These are phyloP conservation scores for Tetrahymena thermophila DNA, from an alignment of 73 alveolate genomes.

Conservation along the genomic window DNA sequence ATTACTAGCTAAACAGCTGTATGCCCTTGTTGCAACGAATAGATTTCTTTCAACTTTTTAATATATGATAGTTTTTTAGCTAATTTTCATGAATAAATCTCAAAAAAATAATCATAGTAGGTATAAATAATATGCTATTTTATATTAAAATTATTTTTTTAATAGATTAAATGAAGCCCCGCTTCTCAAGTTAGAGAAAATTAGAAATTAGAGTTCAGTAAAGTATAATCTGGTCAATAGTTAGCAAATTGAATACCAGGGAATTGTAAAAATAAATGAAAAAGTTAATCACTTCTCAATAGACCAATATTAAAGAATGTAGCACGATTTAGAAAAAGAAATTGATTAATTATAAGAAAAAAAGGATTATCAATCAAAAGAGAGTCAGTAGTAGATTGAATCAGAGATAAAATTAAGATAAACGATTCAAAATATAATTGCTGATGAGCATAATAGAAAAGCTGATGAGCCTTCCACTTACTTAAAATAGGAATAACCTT, in stretches of 20 bases:
- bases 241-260: neutral
- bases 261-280: neutral
- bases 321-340: neutral
- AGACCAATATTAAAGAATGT: neutral
- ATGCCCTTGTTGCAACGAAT: neutral
- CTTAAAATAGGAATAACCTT: neutral
- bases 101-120: neutral
- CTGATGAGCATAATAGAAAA: neutral
- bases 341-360: neutral
- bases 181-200: neutral
- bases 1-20: neutral
- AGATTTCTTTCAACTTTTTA: neutral
- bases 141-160: neutral
- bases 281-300: neutral
- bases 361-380: neutral
- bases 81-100: neutral
- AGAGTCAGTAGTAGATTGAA: neutral
- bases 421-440: neutral
- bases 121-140: neutral
- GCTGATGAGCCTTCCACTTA: neutral
- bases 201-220: neutral
- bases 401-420: neutral
- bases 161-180: neutral
- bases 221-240: neutral
- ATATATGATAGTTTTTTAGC: neutral